Base-by-base conservation (phyloP, 2,329 filamentous ascomycete species). In the Aspergillus sp. region DNA sequence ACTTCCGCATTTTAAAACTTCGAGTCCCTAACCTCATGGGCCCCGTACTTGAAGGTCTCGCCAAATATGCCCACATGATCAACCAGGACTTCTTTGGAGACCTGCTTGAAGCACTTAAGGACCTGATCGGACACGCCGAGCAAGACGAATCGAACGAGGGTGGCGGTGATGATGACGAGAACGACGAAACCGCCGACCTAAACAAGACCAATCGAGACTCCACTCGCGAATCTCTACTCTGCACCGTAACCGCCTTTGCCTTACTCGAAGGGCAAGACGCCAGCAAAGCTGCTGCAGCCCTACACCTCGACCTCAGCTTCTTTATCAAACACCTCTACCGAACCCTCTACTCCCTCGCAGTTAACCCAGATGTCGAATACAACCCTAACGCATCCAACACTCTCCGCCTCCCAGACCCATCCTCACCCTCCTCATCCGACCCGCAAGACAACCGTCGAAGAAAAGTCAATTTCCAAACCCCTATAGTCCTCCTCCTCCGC, bases 11-110 rank as follows among this genome's bases (percentile, higher is more conserved):
- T 55, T 80, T 99, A 44, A 98, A 98, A 78, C 82, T 87, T 54
- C 87, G 92, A 25, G 83, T 86, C 23, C 88, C 91, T 14, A 86
- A 89, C 64, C 84, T 99, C 17, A 98, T 97, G 91, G 95, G 95
- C n/a, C 93, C 93, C 14, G 93, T 97, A 0, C 84, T 99, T 5
- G 95, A 98, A 78, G 95, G 95, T 27, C 80, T 99, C 21, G 93
- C 93, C 51, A 92, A 92, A 71, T 99, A 96, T 71, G 88, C 93
- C 3, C 95, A 97, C 72, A 83, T 99, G 59, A 99, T 99, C 82
- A 99, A 99, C 78, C 92, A 99, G 71, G 91, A 99, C 72, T 98
- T 99, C 80, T 99, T 99, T 68, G 95, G 93, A 27, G 95, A 99
- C 71, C 82, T 99, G 31, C 84, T 99, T 11, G 95, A 98, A 76